Conservation (phyloP, 306 rosid genomes). For the Trichosanthes cucumerina region DNA sequence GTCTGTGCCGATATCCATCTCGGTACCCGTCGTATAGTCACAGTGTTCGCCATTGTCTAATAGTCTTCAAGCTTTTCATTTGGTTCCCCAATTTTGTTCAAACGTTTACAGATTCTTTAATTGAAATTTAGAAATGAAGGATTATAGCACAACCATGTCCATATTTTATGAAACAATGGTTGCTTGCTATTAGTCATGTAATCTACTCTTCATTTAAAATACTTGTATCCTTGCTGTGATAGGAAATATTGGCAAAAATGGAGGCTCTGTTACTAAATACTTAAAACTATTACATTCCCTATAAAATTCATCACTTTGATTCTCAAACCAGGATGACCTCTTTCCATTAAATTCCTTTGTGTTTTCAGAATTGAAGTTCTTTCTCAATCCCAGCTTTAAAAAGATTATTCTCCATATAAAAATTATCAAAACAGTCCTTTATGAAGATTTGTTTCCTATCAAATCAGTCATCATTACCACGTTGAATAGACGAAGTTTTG, state of each 20-base stretch:
- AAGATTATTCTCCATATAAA: background rate
- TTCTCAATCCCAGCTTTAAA: background rate
- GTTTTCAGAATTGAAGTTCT: background rate
- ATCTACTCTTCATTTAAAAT: constrained; percentile 14
- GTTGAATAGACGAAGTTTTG: background rate
- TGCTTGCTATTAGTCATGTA: constrained; percentile 21
- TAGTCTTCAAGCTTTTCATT: background rate
- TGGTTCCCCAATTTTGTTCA: constrained; percentile 46
- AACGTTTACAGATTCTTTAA: constrained; percentile 72
- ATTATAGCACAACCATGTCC: constrained; percentile 14
- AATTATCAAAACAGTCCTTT: background rate
- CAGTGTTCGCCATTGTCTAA: constrained; percentile 10
- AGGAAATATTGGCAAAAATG: background rate
- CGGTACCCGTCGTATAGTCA: constrained; percentile 73
- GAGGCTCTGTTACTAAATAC: background rate
- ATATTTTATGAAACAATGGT: constrained; percentile 12
- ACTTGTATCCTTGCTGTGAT: constrained; percentile 16
- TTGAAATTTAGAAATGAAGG: constrained; percentile 38
- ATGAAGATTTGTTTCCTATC: background rate
- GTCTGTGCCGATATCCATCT: constrained; percentile 70
- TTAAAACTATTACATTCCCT: background rate
- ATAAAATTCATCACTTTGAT: background rate
- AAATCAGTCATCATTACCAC: background rate
- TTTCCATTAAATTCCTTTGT: background rate
- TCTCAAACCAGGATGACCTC: background rate